Percentiles rank a stretch among this genome's conserved stretches.
phyloP scores from a whole-genome alignment of 2,329 filamentous ascomycete species.

The Eurotiales sp. region DNA sequence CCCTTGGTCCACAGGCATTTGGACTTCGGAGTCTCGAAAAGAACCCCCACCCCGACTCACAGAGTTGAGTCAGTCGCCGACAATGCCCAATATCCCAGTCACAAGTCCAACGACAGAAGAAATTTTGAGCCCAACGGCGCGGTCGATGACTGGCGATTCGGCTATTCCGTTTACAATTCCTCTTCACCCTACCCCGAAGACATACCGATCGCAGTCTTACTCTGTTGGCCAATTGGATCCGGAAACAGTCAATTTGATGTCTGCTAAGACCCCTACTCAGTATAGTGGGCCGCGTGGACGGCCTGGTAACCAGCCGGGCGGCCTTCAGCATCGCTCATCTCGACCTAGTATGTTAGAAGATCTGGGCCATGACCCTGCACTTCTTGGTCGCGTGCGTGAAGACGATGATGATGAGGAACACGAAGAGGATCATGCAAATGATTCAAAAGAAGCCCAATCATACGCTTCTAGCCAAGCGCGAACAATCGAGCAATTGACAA shows the following conservation, averaged over 20 bases:
- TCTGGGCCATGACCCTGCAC: conserved; percentile 43
- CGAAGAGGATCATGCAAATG: conserved; percentile 37
- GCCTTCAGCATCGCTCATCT: conserved; percentile 76
- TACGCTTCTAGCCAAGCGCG: conserved; percentile 40
- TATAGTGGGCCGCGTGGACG: conserved; percentile 32
- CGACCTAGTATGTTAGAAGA: conserved; percentile 48
- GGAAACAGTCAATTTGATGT: conserved; percentile 45
- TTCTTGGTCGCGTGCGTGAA: conserved; percentile 46
- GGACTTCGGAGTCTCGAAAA: conserved; percentile 71
- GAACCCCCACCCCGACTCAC: conserved; percentile 70
- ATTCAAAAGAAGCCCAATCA: conserved; percentile 35
- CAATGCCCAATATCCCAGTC: conserved; percentile 54
- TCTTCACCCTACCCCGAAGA: conserved; percentile 84
- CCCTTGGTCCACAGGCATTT: conserved; percentile 75
- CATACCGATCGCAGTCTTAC: conserved; percentile 92
- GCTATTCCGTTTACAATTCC: conserved; percentile 80
- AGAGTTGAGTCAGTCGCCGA: conserved; percentile 72
- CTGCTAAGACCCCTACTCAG: conserved; percentile 29
- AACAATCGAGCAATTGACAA: conserved; percentile 44
- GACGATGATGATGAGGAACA: conserved; percentile 43
- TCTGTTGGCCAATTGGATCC: conserved; percentile 86
- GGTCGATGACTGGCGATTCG: conserved; percentile 49
- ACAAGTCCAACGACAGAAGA: conserved; percentile 50
- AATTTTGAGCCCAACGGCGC: conserved; percentile 48
- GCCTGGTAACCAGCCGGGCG: conserved; percentile 54